Percentiles rank a stretch among this genome's conserved stretches.
Evolutionary conservation across 148 eudicot species (phyloP).

Genomic region (Agrostemma githago): DNA sequence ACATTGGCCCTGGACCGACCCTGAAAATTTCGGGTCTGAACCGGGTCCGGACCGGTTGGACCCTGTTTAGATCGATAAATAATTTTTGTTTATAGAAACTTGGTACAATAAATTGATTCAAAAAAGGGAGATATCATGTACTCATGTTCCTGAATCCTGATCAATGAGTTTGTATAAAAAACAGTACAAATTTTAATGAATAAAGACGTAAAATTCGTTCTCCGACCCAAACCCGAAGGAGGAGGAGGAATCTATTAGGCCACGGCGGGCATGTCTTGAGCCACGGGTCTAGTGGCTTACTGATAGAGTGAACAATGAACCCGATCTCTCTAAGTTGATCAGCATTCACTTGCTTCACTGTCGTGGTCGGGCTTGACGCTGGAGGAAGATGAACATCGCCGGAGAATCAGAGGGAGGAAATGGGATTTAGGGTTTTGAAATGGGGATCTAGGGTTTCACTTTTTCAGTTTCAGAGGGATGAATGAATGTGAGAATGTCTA

Average conservation of each 20-base stretch:
- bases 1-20: too few species aligned
- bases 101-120: not conserved
- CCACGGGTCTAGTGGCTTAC: slow-evolving; percentile 81
- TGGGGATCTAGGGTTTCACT: too few species aligned
- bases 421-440: too few species aligned
- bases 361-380: slow-evolving; percentile 60
- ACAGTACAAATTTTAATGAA: slow-evolving; percentile 8
- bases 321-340: slow-evolving; percentile 58
- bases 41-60: too few species aligned
- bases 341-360: slow-evolving; percentile 61
- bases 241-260: slow-evolving; percentile 24
- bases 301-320: slow-evolving; percentile 70
- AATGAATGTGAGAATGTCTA: too few species aligned
- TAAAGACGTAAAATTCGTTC: slow-evolving; percentile 7
- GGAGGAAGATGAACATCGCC: too few species aligned
- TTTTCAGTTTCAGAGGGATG: too few species aligned
- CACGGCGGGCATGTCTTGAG: slow-evolving; percentile 68
- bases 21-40: too few species aligned
- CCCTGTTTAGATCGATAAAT: not conserved
- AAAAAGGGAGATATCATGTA: slow-evolving; percentile 8
- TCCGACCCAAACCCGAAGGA: not conserved
- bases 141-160: slow-evolving; percentile 1
- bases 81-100: not conserved
- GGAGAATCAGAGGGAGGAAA: too few species aligned
- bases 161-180: slow-evolving; percentile 9